Percentiles rank a stretch among this genome's conserved stretches.
phyloP scores from a whole-genome alignment of 106 monocot species.

The Xerophyta viscosa region DNA sequence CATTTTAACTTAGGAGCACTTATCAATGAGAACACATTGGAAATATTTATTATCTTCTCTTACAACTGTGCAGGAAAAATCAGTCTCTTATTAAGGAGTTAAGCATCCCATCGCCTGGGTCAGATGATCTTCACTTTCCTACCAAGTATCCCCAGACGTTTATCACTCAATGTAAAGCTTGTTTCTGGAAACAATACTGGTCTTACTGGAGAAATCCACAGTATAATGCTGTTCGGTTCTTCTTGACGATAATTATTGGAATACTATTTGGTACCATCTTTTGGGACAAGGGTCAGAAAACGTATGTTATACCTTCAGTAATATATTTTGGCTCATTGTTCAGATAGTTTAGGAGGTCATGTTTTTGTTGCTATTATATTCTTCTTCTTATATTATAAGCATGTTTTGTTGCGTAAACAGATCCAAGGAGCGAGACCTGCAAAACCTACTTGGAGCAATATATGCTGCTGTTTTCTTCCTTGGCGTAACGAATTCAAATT shows the following conservation, averaged over 20 bases:
- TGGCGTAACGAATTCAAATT: conserved; percentile 44
- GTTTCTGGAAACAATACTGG: conserved; percentile 80
- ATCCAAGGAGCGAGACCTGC: conserved; percentile 56
- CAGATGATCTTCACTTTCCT: conserved; percentile 51
- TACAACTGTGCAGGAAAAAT: conserved; percentile 38
- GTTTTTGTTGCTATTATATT: too few relatives aligned
- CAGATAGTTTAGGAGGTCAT: too few relatives aligned
- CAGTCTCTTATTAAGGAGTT: conserved; percentile 41
- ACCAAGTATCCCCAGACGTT: conserved; percentile 35
- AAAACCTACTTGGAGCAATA: conserved; percentile 58
- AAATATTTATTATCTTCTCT: neutral
- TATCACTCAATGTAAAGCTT: conserved; percentile 45
- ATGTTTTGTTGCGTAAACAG: conserved; percentile 24
- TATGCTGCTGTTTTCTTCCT: conserved; percentile 69
- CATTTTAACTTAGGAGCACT: neutral
- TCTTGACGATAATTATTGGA: conserved; percentile 54
- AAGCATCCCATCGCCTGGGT: conserved; percentile 29
- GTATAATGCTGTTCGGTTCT: conserved; percentile 65
- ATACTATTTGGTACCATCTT: conserved; percentile 62
- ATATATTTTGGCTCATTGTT: too few relatives aligned
- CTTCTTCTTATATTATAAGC: neutral
- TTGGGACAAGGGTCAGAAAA: conserved; percentile 54
- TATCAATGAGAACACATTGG: neutral
- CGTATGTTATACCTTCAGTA: too few relatives aligned
- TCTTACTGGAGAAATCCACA: conserved; percentile 80